A percentile compares a stretch with the other conserved stretches of the same genome.
phyloP scores from a whole-genome alignment of 2,329 filamentous ascomycete species.

The Fusarium hainanense region DNA sequence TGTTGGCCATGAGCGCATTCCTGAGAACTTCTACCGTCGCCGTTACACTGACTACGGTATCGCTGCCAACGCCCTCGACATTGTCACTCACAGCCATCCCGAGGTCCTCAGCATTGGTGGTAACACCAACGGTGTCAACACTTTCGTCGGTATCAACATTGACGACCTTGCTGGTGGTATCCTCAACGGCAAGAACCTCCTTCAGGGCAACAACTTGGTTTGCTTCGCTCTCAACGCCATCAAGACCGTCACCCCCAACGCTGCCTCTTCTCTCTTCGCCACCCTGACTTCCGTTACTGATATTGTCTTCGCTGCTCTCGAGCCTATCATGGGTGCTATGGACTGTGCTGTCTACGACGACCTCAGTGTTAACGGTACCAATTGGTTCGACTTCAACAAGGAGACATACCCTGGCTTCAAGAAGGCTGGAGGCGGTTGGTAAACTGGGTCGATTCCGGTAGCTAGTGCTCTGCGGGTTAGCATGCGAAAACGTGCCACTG shows the following conservation, averaged over 20 bases:
- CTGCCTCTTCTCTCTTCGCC: constrained; percentile 52
- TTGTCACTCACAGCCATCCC: constrained; percentile 55
- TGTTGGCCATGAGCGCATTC: constrained; percentile 62
- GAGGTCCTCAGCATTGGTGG: constrained; percentile 60
- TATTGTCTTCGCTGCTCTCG: constrained; percentile 31
- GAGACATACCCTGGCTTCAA: constrained; percentile 37
- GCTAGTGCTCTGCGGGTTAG: background rate
- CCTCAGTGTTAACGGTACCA: constrained; percentile 35
- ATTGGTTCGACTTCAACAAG: constrained; percentile 38
- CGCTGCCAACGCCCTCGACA: constrained; percentile 54
- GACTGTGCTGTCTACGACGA: constrained; percentile 32
- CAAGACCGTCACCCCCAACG: constrained; percentile 56
- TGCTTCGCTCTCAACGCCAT: constrained; percentile 55
- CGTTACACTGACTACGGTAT: constrained; percentile 59
- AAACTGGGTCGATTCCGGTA: background rate
- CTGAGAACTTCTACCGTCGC: constrained; percentile 61
- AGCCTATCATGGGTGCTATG: constrained; percentile 34
- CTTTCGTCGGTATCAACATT: constrained; percentile 60
- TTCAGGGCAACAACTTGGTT: constrained; percentile 60
- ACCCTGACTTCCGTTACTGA: constrained; percentile 42
- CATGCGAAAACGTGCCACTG: background rate
- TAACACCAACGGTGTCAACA: constrained; percentile 62
- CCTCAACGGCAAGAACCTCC: constrained; percentile 54
- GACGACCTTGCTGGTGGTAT: constrained; percentile 57
- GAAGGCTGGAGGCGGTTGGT: constrained; percentile 39